Base-by-base conservation (phyloP, 805 yeast genomes). In the Candida railenensis region DNA sequence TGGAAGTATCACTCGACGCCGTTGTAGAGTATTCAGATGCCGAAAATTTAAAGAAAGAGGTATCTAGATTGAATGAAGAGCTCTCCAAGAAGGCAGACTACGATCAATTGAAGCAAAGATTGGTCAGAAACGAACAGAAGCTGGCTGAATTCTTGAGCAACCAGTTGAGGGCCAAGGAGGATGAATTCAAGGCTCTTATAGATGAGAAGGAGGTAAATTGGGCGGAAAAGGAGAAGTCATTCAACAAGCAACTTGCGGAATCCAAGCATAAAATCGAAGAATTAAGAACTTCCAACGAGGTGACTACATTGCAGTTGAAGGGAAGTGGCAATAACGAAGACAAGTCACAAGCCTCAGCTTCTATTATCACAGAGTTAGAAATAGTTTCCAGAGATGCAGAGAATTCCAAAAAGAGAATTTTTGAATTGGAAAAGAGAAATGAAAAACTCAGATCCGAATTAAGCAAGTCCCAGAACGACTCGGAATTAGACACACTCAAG, bases 201-300 rank as follows among this genome's bases (percentile, higher is more conserved):
- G 88, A 86, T 50, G 96, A 90, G 57, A 84, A 83, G 58, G 83
- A 85, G 54, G 61, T 78, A 16, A 82, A 83, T 51, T 87, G 95
- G 92, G 60, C 55, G 15, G 73, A 77, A 37, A 76, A 82, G 48
- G 84, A 86, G 56, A 65, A 63, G 14, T 82, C 79, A 47, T 69
- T 74, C 32, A 61, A 67, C n/a, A 66, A 71, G 43, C 85, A 81
- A 52, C 58, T 82, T 7, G 70, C 74, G 12, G 79, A 74, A 18
- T 69, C 81, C 15, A 77, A 78, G 51, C 71, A 73, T 32, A 80
- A 78, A 50, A 72, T 85, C 22, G 83, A 81, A 50, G 92, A 86
- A 43, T 67, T 87, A 53, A 77, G 83, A 51, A 79, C 86, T 1
- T 67, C 78, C 22, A 78, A 81, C 44, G 89, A 87, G 58, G 82